phyloP scores from a whole-genome alignment of 2,329 filamentous ascomycete genomes.

The Hypomyces rosellus region DNA sequence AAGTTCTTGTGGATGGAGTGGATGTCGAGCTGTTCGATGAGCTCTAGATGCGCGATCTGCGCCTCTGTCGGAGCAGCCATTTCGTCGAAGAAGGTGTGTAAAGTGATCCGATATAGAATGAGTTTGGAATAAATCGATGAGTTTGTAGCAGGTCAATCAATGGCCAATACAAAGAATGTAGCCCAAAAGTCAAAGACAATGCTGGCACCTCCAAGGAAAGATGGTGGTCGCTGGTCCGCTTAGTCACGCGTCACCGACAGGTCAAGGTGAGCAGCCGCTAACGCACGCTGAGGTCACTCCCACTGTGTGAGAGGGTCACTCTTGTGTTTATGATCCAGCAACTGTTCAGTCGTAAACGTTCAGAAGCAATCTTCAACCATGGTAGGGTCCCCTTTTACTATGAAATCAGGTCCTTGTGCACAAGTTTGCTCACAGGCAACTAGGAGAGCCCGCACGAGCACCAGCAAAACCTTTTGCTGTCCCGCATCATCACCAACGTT shows the following conservation, averaged over 20 bases:
- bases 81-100: background rate
- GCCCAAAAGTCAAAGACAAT: background rate
- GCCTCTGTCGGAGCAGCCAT: conserved; percentile 62
- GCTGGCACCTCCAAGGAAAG: background rate
- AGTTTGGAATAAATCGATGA: background rate
- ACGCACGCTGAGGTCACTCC: no score
- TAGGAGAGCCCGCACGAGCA: conserved; percentile 96
- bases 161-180: background rate
- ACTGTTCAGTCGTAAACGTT: no score
- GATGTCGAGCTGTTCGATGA: conserved; percentile 89
- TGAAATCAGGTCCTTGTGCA: no score
- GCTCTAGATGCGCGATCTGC: conserved; percentile 72
- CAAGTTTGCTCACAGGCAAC: conserved; percentile 19
- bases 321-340: no score
- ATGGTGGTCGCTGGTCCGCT: background rate
- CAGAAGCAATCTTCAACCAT: background rate
- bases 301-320: no score
- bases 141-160: background rate
- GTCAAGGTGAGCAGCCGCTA: no score
- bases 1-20: conserved; percentile 81
- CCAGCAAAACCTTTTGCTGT: conserved; percentile 88
- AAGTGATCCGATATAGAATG: background rate
- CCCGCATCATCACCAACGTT: conserved; percentile 94
- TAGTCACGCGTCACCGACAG: background rate
- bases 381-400: background rate